Base-by-base conservation (phyloP, 805 yeast genomes). In the Hanseniaspora jakobsenii region DNA sequence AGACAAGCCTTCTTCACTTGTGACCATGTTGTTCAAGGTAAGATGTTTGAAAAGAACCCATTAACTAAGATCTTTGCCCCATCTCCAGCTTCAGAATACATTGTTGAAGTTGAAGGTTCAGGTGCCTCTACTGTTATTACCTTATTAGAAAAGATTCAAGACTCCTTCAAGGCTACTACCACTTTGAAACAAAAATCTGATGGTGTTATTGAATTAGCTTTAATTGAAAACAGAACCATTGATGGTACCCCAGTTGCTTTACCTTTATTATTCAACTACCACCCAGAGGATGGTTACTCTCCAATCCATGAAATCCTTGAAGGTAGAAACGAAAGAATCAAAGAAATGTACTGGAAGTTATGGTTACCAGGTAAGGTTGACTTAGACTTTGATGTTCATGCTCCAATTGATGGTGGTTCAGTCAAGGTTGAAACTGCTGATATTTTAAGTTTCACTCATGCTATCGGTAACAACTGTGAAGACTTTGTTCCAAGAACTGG, bases 391-490 rank as follows among this genome's bases (percentile, higher is more conserved):
- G 81, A 81, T 58, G 83, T 83, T 52, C 71, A 76, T 55, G 67
- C 77, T 52, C 71, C 73, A 36, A 80, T 91, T 57, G 69, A 73
- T 45, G 94, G 94, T 59, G 75, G 73, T 43, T 78, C 69, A 14
- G 70, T 76, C 48, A 72, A 73, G 26, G 78, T 91, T 50, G 76
- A 82, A 43, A 77, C 78, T 42, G 72, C 78, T 62, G 83, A 77
- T 51, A 82, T 91, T 61, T 73, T 86, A 50, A 94, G 87, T 64
- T 85, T 91, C 63, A 87, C 95, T 27, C 95, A 87, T 56, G 96
- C 96, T 49, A 84, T 91, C 60, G 96, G 96, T 54, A 91, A 91
- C 74, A 81, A 81, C 53, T 86, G 95, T 64, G 97, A 91, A 67
- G 95, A 93, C 50, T 91, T 86, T 56, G 95, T 87, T 54, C 73